These are phyloP conservation scores for Hyphopichia wangnamkhiaoensis DNA, from an alignment of 1,139 yeast species.

Conservation along the genomic window DNA sequence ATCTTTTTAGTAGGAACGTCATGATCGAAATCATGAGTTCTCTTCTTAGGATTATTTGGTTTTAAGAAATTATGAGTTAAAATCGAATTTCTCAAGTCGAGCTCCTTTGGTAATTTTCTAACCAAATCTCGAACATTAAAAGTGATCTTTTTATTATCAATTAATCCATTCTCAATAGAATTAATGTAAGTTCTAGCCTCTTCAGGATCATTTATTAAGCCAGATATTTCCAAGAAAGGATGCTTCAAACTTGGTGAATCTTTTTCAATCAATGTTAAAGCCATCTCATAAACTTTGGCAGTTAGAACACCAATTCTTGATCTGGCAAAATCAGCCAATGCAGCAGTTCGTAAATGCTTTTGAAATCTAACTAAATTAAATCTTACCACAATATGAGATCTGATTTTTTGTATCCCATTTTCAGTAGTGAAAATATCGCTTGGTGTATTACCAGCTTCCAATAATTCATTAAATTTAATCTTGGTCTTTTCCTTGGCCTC, in stretches of 20 bases:
- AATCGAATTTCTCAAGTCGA: constrained; percentile 54
- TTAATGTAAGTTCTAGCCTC: constrained; percentile 30
- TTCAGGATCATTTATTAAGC: constrained; percentile 43
- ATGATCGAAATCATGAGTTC: constrained; percentile 27
- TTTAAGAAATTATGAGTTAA: constrained; percentile 36
- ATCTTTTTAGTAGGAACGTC: constrained; percentile 35
- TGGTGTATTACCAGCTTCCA: constrained; percentile 32
- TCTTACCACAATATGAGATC: constrained; percentile 53
- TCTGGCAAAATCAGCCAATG: constrained; percentile 62
- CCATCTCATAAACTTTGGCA: constrained; percentile 61
- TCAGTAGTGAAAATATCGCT: constrained; percentile 30
- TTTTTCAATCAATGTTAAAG: constrained; percentile 60
- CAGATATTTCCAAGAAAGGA: constrained; percentile 33
- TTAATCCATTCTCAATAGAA: constrained; percentile 35
- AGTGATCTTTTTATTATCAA: constrained; percentile 41
- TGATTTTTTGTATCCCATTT: constrained; percentile 43
- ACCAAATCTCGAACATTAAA: constrained; percentile 58
- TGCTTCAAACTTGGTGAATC: constrained; percentile 45
- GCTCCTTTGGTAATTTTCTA: constrained; percentile 41
- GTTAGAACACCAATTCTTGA: constrained; percentile 73
- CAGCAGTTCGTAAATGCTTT: constrained; percentile 63
- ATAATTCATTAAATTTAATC: constrained; percentile 36
- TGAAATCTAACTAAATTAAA: constrained; percentile 69
- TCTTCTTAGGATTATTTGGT: constrained; percentile 27
- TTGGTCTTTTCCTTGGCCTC: constrained; percentile 68